Conservation (phyloP, 345 rosid species). For the Arabidopsis arenosa region DNA sequence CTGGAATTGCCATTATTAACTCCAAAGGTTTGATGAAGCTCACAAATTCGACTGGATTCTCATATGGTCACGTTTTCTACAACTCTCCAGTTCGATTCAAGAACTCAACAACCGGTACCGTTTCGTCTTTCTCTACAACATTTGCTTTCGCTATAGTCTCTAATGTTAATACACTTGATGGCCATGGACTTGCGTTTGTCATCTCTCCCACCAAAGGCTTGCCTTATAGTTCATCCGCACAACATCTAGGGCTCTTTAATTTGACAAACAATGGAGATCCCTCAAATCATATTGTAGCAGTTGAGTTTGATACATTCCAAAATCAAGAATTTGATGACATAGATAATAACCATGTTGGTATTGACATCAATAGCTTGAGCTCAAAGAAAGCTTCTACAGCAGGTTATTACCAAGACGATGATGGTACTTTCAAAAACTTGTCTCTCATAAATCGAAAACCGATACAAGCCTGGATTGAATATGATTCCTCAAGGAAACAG, state of each 20-base stretch:
- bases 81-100: constrained; percentile 60
- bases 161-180: constrained; percentile 48
- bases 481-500: constrained; percentile 56
- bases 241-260: constrained; percentile 64
- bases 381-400: constrained; percentile 61
- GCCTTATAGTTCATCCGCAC: constrained; percentile 46
- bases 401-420: constrained; percentile 49
- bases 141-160: constrained; percentile 73
- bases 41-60: constrained; percentile 44
- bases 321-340: constrained; percentile 58
- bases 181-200: constrained; percentile 71
- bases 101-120: constrained; percentile 44
- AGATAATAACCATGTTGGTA: constrained; percentile 42
- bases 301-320: constrained; percentile 69
- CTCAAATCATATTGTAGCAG: constrained; percentile 68
- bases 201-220: constrained; percentile 55
- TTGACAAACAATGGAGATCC: constrained; percentile 47
- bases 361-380: constrained; percentile 58
- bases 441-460: constrained; percentile 47
- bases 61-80: constrained; percentile 74
- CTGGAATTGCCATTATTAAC: constrained; percentile 54
- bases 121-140: constrained; percentile 71
- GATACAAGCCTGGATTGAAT: constrained; percentile 82
- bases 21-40: constrained; percentile 57
- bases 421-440: constrained; percentile 45